Conservation (phyloP, 2,329 filamentous ascomycete genomes). For the Atkinsonella texensis region DNA sequence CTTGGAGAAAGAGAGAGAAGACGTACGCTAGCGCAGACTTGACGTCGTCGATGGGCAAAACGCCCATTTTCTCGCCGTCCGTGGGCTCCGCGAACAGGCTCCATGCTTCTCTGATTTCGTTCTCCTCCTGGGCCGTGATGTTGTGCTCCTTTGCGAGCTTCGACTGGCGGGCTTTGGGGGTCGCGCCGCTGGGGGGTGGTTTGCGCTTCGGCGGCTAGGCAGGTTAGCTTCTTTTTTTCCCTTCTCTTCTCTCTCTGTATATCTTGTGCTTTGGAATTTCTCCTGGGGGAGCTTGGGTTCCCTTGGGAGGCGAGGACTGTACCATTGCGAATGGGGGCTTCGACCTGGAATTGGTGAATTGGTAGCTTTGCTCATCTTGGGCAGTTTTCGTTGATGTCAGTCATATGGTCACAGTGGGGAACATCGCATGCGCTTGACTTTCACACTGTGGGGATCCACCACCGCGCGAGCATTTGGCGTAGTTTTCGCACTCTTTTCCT, state of each 20-base stretch:
- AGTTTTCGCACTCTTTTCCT: background rate
- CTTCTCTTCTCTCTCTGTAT: background rate
- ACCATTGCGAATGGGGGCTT: background rate
- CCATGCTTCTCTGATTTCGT: conserved; percentile 85
- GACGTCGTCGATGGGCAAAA: conserved; percentile 56
- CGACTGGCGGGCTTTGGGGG: conserved; percentile 48
- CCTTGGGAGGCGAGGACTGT: background rate
- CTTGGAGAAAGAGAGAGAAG: too few species aligned
- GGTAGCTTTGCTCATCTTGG: too few species aligned
- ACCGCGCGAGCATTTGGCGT: background rate
- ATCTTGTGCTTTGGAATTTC: background rate
- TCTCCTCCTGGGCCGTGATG: conserved; percentile 71
- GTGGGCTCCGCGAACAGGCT: conserved; percentile 64
- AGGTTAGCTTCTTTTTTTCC: background rate
- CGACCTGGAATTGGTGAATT: too few species aligned
- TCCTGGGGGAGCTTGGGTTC: too few species aligned
- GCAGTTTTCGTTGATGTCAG: background rate
- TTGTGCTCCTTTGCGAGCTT: conserved; percentile 90
- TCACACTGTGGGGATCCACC: background rate
- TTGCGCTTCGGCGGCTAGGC: conserved; percentile 43
- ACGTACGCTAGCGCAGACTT: conserved; percentile 61
- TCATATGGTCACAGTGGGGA: too few species aligned
- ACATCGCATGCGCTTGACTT: too few species aligned
- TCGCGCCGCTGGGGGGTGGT: conserved; percentile 19
- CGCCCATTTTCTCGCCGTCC: conserved; percentile 60